Evolutionary conservation across 2,329 filamentous ascomycete genomes (phyloP).

Genomic region (Aureobasidium sp.): DNA sequence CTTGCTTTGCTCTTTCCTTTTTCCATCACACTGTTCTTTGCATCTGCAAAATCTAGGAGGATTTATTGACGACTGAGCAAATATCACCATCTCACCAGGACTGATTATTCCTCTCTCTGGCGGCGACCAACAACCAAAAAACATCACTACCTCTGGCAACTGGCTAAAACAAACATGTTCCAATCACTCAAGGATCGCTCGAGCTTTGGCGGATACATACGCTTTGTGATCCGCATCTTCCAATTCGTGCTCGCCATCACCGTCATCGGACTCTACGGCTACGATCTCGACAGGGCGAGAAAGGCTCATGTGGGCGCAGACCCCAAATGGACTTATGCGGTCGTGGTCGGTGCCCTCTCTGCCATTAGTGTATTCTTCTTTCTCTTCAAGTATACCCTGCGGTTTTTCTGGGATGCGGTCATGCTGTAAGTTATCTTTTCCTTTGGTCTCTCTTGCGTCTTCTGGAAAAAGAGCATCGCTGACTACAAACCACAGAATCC

Average conservation of each 20-base stretch:
- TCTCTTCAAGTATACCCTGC: slow-evolving; percentile 46
- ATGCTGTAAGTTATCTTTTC: slow-evolving; percentile 45
- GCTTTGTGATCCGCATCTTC: slow-evolving; percentile 60
- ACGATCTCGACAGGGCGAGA: slow-evolving; percentile 54
- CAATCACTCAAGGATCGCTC: slow-evolving; percentile 7
- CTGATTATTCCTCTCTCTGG: not conserved
- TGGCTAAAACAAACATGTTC: not conserved
- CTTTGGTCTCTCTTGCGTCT: not conserved
- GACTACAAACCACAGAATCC: slow-evolving; percentile 37
- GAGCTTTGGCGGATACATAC: slow-evolving; percentile 29
- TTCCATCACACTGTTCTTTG: not conserved
- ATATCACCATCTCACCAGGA: not conserved
- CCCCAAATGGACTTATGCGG: slow-evolving; percentile 74
- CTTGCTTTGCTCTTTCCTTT: not conserved
- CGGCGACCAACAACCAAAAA: not conserved
- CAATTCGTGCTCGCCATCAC: slow-evolving; percentile 71
- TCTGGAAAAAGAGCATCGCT: not conserved
- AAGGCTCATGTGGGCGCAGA: slow-evolving; percentile 48
- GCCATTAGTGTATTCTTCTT: slow-evolving; percentile 57
- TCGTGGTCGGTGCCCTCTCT: slow-evolving; percentile 59
- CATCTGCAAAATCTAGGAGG: not conserved
- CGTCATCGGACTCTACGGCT: slow-evolving; percentile 71
- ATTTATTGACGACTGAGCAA: not conserved
- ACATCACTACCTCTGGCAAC: not conserved
- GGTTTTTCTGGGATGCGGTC: slow-evolving; percentile 64